These are phyloP conservation scores for Tuber brumale DNA, from an alignment of 495 filamentous ascomycete species.

Conservation along the genomic window DNA sequence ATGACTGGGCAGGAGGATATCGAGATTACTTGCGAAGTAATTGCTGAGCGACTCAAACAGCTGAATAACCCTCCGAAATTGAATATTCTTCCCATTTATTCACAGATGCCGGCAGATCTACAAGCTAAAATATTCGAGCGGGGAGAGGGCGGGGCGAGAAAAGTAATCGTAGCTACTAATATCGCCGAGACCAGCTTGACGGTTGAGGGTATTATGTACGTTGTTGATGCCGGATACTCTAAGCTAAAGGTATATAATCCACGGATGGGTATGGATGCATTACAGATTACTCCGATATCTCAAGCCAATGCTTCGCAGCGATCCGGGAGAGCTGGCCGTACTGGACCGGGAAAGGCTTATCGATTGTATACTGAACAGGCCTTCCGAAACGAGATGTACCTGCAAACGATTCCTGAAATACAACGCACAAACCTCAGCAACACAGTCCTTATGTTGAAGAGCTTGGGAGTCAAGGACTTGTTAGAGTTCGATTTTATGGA, in stretches of 20 bases:
- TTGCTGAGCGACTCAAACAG: slow-evolving; percentile 80
- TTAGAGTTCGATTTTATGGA: slow-evolving; percentile 99
- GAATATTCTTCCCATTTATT: slow-evolving; percentile 95
- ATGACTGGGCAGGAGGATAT: slow-evolving; percentile 99
- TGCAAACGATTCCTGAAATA: slow-evolving; percentile 97
- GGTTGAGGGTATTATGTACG: slow-evolving; percentile 98
- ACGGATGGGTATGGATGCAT: slow-evolving; percentile 97
- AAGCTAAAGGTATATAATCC: slow-evolving; percentile 99
- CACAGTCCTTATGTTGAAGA: slow-evolving; percentile 90
- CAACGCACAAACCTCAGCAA: slow-evolving; percentile 94
- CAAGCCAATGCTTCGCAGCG: slow-evolving; percentile 93
- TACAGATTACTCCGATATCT: slow-evolving; percentile 96
- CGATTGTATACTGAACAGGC: slow-evolving; percentile 91
- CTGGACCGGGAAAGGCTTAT: slow-evolving; percentile 92
- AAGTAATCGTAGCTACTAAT: slow-evolving; percentile 97
- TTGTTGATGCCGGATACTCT: slow-evolving; percentile 91
- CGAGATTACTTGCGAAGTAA: slow-evolving; percentile 87
- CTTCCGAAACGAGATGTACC: slow-evolving; percentile 93
- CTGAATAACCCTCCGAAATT: slow-evolving; percentile 93
- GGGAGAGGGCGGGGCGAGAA: slow-evolving; percentile 81
- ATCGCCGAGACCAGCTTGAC: slow-evolving; percentile 98
- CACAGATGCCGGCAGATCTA: slow-evolving; percentile 96
- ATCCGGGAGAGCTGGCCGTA: slow-evolving; percentile 88
- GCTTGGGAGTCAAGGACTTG: slow-evolving; percentile 85
- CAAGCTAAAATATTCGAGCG: slow-evolving; percentile 97